phyloP scores from a whole-genome alignment of 352 stramenopile species.

The Phytophthora podocarpi region DNA sequence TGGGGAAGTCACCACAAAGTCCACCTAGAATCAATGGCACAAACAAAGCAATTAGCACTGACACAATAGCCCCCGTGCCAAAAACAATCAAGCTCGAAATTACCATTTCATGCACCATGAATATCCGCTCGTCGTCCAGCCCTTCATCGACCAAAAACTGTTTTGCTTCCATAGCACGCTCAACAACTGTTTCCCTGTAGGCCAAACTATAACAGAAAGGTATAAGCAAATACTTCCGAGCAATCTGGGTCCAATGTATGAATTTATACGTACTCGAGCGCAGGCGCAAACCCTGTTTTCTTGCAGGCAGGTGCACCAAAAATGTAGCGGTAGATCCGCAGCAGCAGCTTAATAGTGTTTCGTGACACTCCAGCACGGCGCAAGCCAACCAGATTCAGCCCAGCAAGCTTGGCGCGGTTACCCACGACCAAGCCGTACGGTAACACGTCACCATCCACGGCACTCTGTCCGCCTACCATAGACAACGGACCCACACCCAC shows the following conservation, averaged over 20 bases:
- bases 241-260: background rate
- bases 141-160: slow-evolving; percentile 52
- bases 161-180: slow-evolving; percentile 62
- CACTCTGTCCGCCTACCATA: slow-evolving; percentile 83
- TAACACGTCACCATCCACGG: slow-evolving; percentile 84
- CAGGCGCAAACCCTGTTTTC: slow-evolving; percentile 75
- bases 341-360: slow-evolving; percentile 76
- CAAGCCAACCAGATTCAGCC: slow-evolving; percentile 79
- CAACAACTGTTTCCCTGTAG: slow-evolving; percentile 53
- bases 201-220: slow-evolving; percentile 43
- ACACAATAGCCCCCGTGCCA: background rate
- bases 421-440: slow-evolving; percentile 75
- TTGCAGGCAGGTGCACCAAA: slow-evolving; percentile 57
- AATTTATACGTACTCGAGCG: slow-evolving; percentile 58
- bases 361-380: slow-evolving; percentile 65
- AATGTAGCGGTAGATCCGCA: slow-evolving; percentile 80
- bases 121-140: slow-evolving; percentile 35
- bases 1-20: slow-evolving; percentile 67
- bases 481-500: slow-evolving; percentile 70
- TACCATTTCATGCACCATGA: slow-evolving; percentile 70
- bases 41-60: slow-evolving; percentile 5
- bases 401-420: slow-evolving; percentile 78
- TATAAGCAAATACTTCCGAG: background rate
- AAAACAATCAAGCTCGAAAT: background rate
- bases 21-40: slow-evolving; percentile 44